Evolutionary conservation across 345 rosid species (phyloP), one percentile per base, ranked within the genome.

Genomic region (Lepidium aucheri): DNA sequence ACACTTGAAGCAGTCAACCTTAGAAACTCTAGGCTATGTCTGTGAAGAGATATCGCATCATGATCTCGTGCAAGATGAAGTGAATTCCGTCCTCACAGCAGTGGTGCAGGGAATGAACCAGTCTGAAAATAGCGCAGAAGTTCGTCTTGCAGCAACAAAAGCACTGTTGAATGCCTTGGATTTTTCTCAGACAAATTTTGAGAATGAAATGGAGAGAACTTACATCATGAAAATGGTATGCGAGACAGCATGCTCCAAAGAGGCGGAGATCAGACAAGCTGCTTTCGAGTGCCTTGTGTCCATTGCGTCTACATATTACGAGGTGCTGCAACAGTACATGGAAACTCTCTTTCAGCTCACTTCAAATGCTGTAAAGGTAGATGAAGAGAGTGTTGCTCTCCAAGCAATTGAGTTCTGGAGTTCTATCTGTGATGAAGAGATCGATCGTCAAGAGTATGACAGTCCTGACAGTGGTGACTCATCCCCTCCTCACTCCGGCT

Each of bases 381-480:
- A 90, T 66, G 86, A 86, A 63, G 99, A 94, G 78, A 78, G 83
- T 6, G 96, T 94, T 70, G 90, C 97, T 15, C 91, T 94, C 50
- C 99, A 94, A 73, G 99, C 97, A 24, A 73, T 94, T 39, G 99
- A 94, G 77, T 94, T 93, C 63, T 93, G 97, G 99, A 93, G 99
- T 70, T 79, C 97, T 43, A 93, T 93, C 62, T 93, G 99, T 39
- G 99, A 94, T 66, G 97, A 90, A 70, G 99, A 94, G 86, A 85
- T 94, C 30, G 97, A 94, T 57, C 84, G 87, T 58, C 94, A 88
- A 69, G 99, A 94, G 69, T 86, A 77, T 70, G 95, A 73, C 63
- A 78, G 38, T 78, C 63, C 78, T 57, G 88, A 85, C n/a, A 79
- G 62, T 53, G 95, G 84, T 39, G 90, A 84, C 46, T 85, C 90